Conservation (phyloP, 768 basidiomycete genomes). For the Lactarius hengduanensis region DNA sequence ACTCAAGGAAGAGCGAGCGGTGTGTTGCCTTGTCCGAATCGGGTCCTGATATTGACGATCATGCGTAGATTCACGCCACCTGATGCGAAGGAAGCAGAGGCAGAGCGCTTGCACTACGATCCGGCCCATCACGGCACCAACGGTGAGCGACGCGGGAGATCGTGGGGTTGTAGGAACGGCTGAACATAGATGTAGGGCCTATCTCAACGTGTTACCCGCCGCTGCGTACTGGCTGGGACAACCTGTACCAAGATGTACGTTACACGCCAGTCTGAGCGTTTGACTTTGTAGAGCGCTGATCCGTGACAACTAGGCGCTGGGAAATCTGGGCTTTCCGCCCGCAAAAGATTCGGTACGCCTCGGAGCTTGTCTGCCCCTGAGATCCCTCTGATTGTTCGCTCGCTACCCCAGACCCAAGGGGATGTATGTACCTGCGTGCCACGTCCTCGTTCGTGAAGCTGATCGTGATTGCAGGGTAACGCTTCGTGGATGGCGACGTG, state of each 20-base stretch:
- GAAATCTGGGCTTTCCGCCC: slow-evolving; percentile 15
- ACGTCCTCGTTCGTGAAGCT: not conserved
- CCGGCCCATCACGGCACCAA: slow-evolving; percentile 19
- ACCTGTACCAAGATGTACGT: slow-evolving; percentile 19
- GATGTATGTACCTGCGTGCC: slow-evolving; percentile 4
- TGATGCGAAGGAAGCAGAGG: slow-evolving; percentile 4
- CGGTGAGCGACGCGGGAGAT: not conserved
- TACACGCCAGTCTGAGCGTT: too few species aligned
- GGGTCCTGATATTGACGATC: not conserved
- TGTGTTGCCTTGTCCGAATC: not conserved
- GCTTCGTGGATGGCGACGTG: slow-evolving; percentile 22
- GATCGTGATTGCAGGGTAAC: slow-evolving; percentile 14
- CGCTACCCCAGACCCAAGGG: slow-evolving; percentile 2
- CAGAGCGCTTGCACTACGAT: slow-evolving; percentile 14
- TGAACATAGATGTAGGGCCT: slow-evolving; percentile 1
- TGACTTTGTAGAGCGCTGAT: not conserved
- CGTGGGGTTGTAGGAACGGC: not conserved
- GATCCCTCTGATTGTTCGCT: not conserved
- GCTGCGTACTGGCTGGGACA: slow-evolving; percentile 22
- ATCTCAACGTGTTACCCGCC: slow-evolving; percentile 16
- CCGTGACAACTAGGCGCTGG: slow-evolving; percentile 12
- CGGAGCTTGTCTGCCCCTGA: not conserved
- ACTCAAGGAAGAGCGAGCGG: slow-evolving; percentile 29
- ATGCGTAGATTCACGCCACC: slow-evolving; percentile 13
- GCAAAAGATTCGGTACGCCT: slow-evolving; percentile 15